Percentiles rank a stretch among this genome's conserved stretches.
These are phyloP conservation scores for Fusarium nisikadoi DNA, from an alignment of 2,329 filamentous ascomycete species.

Conservation along the genomic window DNA sequence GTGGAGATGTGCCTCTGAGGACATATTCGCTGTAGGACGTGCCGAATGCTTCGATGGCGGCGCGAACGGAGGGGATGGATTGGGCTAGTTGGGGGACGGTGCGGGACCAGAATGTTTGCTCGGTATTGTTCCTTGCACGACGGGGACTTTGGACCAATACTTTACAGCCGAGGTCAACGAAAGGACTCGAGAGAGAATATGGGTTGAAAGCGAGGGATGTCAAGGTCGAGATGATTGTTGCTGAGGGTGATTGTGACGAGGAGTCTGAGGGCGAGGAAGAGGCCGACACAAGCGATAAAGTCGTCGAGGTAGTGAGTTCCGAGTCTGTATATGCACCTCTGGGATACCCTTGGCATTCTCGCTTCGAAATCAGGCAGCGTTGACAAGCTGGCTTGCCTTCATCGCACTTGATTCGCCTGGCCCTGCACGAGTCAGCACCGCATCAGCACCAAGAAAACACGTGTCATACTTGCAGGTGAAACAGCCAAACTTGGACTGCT, in stretches of 20 bases:
- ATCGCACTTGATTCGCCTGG: conserved; percentile 38
- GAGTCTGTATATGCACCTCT: background rate
- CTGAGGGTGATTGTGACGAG: background rate
- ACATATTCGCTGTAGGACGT: conserved; percentile 33
- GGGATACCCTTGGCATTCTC: conserved; percentile 26
- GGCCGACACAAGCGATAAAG: background rate
- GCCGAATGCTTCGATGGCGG: conserved; percentile 31
- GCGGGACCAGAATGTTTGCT: conserved; percentile 34
- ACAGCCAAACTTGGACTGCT: conserved; percentile 38
- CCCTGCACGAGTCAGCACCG: background rate
- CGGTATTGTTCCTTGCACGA: conserved; percentile 17
- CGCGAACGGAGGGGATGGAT: conserved; percentile 25
- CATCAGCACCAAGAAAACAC: too few relatives aligned
- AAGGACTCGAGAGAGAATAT: background rate
- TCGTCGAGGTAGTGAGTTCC: fast-evolving
- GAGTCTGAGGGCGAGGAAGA: background rate
- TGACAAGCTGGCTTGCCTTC: conserved; percentile 31
- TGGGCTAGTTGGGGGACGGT: conserved; percentile 29
- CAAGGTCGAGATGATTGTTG: fast-evolving
- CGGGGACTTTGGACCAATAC: conserved; percentile 26
- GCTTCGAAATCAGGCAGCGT: conserved; percentile 23
- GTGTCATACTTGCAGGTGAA: conserved; percentile 40
- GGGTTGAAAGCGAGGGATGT: background rate
- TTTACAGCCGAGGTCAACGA: conserved; percentile 21
- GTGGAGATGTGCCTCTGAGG: background rate